Evolutionary conservation across 345 rosid species (phyloP), one percentile per base, ranked within the genome.

Genomic region (Rhodamnia rubescens): DNA sequence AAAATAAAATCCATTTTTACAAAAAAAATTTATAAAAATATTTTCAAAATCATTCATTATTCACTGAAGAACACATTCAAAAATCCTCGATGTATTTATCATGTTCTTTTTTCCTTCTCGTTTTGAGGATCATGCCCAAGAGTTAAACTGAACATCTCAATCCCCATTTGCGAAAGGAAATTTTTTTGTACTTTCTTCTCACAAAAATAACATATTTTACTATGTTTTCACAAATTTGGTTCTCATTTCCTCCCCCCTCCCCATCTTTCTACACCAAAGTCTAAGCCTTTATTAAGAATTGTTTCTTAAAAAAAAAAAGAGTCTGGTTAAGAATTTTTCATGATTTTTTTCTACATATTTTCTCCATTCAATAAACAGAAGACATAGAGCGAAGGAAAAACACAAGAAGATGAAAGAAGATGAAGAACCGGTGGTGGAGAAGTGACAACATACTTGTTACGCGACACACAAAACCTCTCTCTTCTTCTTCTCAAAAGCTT

Each of bases 351-450:
- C 44, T 53, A 56, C 69, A 29, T 49, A 40, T 51, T 69, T 20
- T 36, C 26, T 69, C 26, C 47, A 69, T 69, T 11, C 53, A 59
- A 26, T 49, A 40, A 49, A 84, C 24, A 82, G 58, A 55, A 59
- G 50, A 42, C 1, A n/a, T 21, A 24, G 58, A 54, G 52, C 4
- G 82, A 11, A 55, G 24, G n/a, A 64, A 51, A 53, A 22, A 40
- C 47, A 18, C 32, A 40, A 18, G 26, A 36, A 69, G 20, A 44
- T 16, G 54, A 12, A 27, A 75, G 84, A 80, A 88, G 94, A 90
- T 91, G 91, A 90, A 90, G 91, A 92, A 92, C 89, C 83, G 88
- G 94, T 92, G 95, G 95, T 89, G 90, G 92, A 88, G 90, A 91
- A 82, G 82, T 26, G 83, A 85, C 61, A 83, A 58, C 74, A 52